Conservation (phyloP, 768 basidiomycete genomes). For the Phaeolepiota aurea region DNA sequence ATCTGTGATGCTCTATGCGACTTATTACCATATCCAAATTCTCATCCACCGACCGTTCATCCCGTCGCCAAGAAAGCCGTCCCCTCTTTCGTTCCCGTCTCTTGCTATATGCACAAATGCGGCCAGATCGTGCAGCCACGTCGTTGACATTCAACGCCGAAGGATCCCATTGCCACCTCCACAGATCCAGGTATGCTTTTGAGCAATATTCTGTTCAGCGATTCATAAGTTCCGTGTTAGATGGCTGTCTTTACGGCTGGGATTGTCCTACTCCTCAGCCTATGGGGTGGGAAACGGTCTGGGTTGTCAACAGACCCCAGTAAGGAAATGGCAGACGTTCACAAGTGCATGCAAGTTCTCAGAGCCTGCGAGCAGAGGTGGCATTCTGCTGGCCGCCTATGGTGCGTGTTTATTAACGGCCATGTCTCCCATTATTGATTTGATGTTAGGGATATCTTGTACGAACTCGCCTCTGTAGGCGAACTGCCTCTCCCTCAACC, state of each 20-base stretch:
- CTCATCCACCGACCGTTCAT: constrained; percentile 76
- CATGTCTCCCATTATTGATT: constrained; percentile 10
- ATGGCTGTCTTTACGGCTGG: constrained; percentile 35
- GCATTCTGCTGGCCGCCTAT: constrained; percentile 35
- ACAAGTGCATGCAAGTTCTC: constrained; percentile 53
- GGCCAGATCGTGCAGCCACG: constrained; percentile 73
- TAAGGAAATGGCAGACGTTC: constrained; percentile 57
- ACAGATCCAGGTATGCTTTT: constrained; percentile 22
- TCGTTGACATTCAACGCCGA: constrained; percentile 52
- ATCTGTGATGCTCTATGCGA: constrained; percentile 45
- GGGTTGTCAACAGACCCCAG: constrained; percentile 38
- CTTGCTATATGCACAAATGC: constrained; percentile 75
- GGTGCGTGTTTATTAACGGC: constrained; percentile 17
- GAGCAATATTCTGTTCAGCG: background rate
- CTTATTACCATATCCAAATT: constrained; percentile 57
- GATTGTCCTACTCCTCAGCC: constrained; percentile 56
- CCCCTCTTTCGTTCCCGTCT: constrained; percentile 49
- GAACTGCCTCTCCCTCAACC: constrained; percentile 59
- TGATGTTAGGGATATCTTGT: constrained; percentile 55
- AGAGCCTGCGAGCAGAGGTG: constrained; percentile 31
- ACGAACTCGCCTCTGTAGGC: constrained; percentile 63
- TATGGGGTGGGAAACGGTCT: constrained; percentile 54
- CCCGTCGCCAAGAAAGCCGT: constrained; percentile 43
- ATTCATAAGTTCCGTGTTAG: constrained; percentile 11
- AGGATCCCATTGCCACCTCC: constrained; percentile 22